phyloP scores from a whole-genome alignment of 2,329 filamentous ascomycete genomes.

The Ploettnerulaceae sp. region DNA sequence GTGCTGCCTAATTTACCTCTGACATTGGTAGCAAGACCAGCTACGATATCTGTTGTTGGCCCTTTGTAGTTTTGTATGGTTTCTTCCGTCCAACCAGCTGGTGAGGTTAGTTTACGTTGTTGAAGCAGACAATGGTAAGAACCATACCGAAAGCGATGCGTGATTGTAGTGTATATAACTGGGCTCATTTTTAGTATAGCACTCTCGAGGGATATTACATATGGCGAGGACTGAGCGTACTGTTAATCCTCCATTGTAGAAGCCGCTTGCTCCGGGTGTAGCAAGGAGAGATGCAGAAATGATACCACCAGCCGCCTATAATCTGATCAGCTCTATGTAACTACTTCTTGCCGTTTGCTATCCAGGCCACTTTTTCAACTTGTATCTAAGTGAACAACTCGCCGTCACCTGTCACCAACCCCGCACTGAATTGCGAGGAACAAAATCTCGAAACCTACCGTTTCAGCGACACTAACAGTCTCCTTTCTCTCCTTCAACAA shows the following conservation, averaged over 20 bases:
- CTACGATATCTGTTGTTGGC: slow-evolving; percentile 53
- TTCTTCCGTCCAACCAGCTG: slow-evolving; percentile 54
- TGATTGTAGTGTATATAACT: slow-evolving; percentile 34
- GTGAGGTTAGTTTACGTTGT: background rate
- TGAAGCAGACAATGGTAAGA: background rate
- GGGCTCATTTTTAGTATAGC: background rate
- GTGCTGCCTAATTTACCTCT: slow-evolving; percentile 50
- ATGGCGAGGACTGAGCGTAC: slow-evolving; percentile 24
- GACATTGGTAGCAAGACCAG: slow-evolving; percentile 50
- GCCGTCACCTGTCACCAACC: background rate
- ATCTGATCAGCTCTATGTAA: background rate
- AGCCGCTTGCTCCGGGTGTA: slow-evolving; percentile 50
- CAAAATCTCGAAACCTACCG: slow-evolving; percentile 36
- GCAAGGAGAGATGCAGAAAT: slow-evolving; percentile 55
- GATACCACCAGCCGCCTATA: slow-evolving; percentile 55
- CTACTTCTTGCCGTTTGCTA: background rate
- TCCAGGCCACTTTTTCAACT: background rate
- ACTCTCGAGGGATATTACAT: background rate
- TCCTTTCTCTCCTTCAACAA: slow-evolving; percentile 51
- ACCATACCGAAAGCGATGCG: slow-evolving; percentile 30
- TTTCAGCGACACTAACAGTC: slow-evolving; percentile 58
- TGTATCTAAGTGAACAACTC: background rate
- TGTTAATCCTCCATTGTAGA: slow-evolving; percentile 59
- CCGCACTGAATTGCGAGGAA: background rate
- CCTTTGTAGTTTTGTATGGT: slow-evolving; percentile 50